These are phyloP conservation scores for Penicillium verrucosum DNA, from an alignment of 2,329 filamentous ascomycete genomes.

Conservation along the genomic window DNA sequence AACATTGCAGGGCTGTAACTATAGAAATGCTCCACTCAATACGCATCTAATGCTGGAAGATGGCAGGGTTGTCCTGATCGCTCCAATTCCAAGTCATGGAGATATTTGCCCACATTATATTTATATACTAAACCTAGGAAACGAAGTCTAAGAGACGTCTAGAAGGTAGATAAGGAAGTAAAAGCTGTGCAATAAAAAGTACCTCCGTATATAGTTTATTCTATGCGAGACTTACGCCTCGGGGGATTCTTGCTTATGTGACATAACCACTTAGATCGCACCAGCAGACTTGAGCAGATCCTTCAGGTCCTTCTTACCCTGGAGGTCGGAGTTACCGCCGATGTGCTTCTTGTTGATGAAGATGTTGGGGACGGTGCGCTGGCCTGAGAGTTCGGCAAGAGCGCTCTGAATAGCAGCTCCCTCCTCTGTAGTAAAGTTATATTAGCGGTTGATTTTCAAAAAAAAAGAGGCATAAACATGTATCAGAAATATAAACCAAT, in stretches of 20 bases:
- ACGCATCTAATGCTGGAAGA: background rate
- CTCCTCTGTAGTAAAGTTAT: constrained; percentile 61
- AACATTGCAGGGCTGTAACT: background rate
- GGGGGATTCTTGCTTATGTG: background rate
- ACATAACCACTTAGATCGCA: constrained; percentile 50
- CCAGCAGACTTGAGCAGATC: constrained; percentile 61
- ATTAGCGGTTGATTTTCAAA: background rate
- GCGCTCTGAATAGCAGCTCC: constrained; percentile 79
- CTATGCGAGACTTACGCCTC: background rate
- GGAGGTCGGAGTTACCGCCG: constrained; percentile 89
- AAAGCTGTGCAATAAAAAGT: background rate
- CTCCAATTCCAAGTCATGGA: background rate
- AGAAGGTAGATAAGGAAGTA: background rate
- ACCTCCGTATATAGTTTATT: background rate
- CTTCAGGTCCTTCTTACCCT: constrained; percentile 63
- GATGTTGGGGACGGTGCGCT: constrained; percentile 92
- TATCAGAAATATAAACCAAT: background rate
- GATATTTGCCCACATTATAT: background rate
- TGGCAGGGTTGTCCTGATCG: background rate
- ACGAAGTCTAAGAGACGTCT: background rate
- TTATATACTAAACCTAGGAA: background rate
- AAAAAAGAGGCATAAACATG: background rate
- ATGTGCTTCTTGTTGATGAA: constrained; percentile 91
- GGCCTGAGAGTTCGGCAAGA: constrained; percentile 73
- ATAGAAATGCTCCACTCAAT: constrained; percentile 8